Evolutionary conservation across 1,284 basidiomycete species (phyloP).

Genomic region (Ceratorhiza oryzae-sativae): DNA sequence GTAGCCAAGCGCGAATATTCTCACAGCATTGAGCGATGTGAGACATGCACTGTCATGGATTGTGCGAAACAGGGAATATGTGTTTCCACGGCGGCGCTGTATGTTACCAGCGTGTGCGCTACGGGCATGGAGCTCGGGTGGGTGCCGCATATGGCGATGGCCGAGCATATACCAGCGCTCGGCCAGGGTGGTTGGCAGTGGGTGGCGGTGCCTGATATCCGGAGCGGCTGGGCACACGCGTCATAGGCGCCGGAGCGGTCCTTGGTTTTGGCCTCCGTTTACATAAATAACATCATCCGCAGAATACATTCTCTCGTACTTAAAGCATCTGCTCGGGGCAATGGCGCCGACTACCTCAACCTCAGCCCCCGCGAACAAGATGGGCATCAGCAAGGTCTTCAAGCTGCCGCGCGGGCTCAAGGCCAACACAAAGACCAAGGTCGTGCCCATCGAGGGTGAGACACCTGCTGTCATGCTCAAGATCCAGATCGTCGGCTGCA

Average conservation of each 20-base stretch:
- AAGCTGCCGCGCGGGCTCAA: constrained; percentile 24
- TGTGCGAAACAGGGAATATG: no score
- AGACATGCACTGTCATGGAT: no score
- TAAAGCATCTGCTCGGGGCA: constrained; percentile 2
- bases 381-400: constrained; percentile 31
- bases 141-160: not conserved
- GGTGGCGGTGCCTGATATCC: not conserved
- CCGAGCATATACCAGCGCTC: not conserved
- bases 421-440: not conserved
- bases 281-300: constrained; percentile 13
- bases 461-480: constrained; percentile 68
- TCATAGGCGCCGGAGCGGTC: not conserved
- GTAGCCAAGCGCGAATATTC: no score
- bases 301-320: not conserved
- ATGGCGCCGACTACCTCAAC: constrained; percentile 24
- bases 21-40: no score
- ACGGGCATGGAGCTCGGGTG: not conserved
- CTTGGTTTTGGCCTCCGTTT: not conserved
- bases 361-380: constrained; percentile 5
- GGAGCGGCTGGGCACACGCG: not conserved
- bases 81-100: no score
- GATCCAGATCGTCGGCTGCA: constrained; percentile 70
- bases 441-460: constrained; percentile 56
- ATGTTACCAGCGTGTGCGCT: no score
- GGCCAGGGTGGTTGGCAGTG: not conserved